Conservation (phyloP, 2,329 filamentous ascomycete species). For the Ceratocystis diversiconidia region DNA sequence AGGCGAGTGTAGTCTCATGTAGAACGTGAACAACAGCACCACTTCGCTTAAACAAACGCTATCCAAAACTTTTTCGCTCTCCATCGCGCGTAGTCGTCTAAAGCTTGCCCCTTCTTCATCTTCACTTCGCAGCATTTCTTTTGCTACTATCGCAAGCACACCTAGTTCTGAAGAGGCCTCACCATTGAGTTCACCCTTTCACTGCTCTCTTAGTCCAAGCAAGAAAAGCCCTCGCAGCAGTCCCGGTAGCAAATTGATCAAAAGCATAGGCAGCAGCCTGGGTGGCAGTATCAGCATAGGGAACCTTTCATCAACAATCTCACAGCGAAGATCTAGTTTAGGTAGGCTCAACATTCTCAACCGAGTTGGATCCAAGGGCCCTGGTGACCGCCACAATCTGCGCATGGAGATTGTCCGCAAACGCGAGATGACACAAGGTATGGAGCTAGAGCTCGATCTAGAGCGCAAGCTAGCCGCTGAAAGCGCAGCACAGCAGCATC, state of each 20-base stretch:
- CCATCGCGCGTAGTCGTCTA: neutral
- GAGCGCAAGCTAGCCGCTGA: slow-evolving; percentile 5
- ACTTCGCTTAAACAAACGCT: slow-evolving; percentile 5
- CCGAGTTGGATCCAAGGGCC: neutral
- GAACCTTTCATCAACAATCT: neutral
- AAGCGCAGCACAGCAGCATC: slow-evolving; percentile 12
- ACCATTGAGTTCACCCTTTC: neutral
- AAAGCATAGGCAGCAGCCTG: neutral
- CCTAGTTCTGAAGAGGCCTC: neutral
- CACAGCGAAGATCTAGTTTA: neutral
- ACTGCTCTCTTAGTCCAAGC: neutral
- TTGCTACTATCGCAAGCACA: neutral
- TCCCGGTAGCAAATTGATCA: neutral
- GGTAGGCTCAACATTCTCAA: neutral
- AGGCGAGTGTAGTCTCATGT: slow-evolving; percentile 18
- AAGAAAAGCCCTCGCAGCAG: neutral
- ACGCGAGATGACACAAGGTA: slow-evolving; percentile 10
- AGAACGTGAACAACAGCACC: slow-evolving; percentile 17
- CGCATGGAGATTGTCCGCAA: slow-evolving; percentile 14
- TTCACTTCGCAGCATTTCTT: neutral
- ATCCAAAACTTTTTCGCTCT: slow-evolving; percentile 7
- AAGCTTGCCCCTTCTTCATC: neutral
- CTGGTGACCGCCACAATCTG: slow-evolving; percentile 3
- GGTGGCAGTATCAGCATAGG: neutral
- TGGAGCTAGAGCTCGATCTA: slow-evolving; percentile 8